A percentile compares a stretch with the other conserved stretches of the same genome.
These are phyloP conservation scores for Sugiyamaella castrensis DNA, from an alignment of 1,139 yeast genomes.

Conservation along the genomic window DNA sequence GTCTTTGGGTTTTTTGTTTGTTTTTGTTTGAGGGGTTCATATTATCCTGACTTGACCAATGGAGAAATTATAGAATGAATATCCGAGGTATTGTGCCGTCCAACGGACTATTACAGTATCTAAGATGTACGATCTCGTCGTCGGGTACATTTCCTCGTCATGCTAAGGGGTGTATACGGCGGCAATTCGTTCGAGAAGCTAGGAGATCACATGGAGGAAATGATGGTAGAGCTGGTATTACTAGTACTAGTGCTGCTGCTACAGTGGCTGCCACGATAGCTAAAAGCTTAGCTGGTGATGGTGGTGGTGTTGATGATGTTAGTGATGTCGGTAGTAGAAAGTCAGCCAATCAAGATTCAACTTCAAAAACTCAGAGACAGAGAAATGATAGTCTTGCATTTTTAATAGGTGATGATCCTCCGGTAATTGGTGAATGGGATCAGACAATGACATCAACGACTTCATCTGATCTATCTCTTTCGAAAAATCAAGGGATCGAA, in stretches of 20 bases:
- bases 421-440: neutral
- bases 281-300: neutral
- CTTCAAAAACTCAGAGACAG: neutral
- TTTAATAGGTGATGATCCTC: slow-evolving; percentile 13
- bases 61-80: slow-evolving; percentile 7
- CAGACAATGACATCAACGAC: neutral
- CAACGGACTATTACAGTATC: slow-evolving; percentile 21
- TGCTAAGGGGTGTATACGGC: slow-evolving; percentile 4
- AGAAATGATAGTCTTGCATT: slow-evolving; percentile 15
- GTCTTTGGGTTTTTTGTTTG: too few relatives aligned
- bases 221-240: neutral
- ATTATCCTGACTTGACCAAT: neutral
- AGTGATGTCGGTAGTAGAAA: neutral
- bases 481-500: neutral
- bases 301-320: neutral
- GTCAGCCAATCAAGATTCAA: neutral
- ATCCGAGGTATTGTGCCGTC: slow-evolving; percentile 20
- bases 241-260: neutral
- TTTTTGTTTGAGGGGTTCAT: too few relatives aligned
- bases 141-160: slow-evolving; percentile 1
- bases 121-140: slow-evolving; percentile 15
- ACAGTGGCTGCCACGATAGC: neutral
- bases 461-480: neutral
- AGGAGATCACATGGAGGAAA: neutral
- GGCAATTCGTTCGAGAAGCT: slow-evolving; percentile 3